Base-by-base conservation (phyloP, 2,329 filamentous ascomycete species). In the Colletotrichum liaoningense region DNA sequence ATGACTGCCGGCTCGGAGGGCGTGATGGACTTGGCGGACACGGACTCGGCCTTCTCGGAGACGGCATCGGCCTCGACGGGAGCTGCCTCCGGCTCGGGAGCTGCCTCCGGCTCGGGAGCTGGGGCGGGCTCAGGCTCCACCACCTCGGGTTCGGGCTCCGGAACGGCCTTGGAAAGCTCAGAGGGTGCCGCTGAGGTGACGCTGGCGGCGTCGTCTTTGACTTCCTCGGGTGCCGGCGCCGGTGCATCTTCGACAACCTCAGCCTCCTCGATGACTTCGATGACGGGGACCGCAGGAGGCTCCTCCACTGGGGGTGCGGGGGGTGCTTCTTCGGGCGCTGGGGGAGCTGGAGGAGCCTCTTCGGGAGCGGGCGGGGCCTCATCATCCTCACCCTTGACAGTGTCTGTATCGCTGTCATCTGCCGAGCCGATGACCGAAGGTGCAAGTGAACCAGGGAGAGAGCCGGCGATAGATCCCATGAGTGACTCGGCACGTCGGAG, bases 401-500 rank as follows among this genome's bases (percentile, higher is more conserved):
- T 73, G 55, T 68, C 70, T 5, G 70, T 42, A n/a, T 73, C 70
- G 22, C 70, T 73, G 6, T 65, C 67, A 1, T 68, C 56, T 4
- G 33, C 16, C 4, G 63, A 66, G 9, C 63, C 24, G 19, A n/a
- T n/a, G 8, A 62, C 56, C 1, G 62, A 71, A 16, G 68, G n/a
- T 0, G 64, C 69, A 0, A 58, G 16, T 3, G 68, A 70, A 8
- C 62, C 62, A 0, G 67, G 59, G 5, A 60, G 19, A 1, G 70
- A 73, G 22, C 66, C 59, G 16, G 66, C 60, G 22, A 68, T 35
- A 12, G 70, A 73, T 9, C 70, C 70, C 52, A 73, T 65, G 26
- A 73, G 59, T 12, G 70, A 73, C 70, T 73, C 70, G 11, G 70
- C 66, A 8, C 70, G 70, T 12, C 67, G 38, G 33, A 73, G 70